Percentiles rank a stretch among this genome's conserved stretches.
Conservation (phyloP, 768 basidiomycete species). For the Artomyces pyxidatus region DNA sequence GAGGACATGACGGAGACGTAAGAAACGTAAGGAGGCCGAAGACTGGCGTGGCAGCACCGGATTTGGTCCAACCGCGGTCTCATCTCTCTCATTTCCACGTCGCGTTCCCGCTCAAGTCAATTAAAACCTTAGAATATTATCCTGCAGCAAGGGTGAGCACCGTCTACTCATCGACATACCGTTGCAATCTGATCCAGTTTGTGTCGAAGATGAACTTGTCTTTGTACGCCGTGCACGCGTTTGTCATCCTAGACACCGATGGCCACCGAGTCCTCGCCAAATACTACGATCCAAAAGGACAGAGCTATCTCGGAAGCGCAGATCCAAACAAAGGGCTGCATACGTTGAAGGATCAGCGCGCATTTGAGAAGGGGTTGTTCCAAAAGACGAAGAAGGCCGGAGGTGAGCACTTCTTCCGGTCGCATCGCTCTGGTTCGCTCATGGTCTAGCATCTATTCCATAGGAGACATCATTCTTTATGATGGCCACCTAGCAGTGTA, state of each 20-base stretch:
- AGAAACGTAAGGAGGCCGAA: too few species aligned
- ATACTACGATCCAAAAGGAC: slow-evolving; percentile 76
- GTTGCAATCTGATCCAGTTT: too few species aligned
- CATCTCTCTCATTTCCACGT: too few species aligned
- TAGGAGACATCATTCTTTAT: slow-evolving; percentile 94
- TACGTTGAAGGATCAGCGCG: slow-evolving; percentile 84
- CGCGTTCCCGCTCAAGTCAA: too few species aligned
- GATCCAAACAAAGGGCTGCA: slow-evolving; percentile 49
- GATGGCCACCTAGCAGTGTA: slow-evolving; percentile 88
- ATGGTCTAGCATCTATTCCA: not conserved
- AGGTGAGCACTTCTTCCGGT: slow-evolving; percentile 41
- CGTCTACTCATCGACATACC: too few species aligned
- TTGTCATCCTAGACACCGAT: slow-evolving; percentile 91
- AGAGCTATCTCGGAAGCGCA: slow-evolving; percentile 37
- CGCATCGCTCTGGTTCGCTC: not conserved
- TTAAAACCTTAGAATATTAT: too few species aligned
- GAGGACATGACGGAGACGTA: too few species aligned
- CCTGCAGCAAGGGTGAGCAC: too few species aligned
- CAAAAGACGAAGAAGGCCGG: slow-evolving; percentile 93
- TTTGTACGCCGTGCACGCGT: slow-evolving; percentile 79
- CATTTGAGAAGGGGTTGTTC: slow-evolving; percentile 93
- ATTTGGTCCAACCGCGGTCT: too few species aligned
- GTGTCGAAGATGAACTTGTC: slow-evolving; percentile 62
- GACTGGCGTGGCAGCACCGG: too few species aligned
- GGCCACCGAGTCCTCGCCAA: slow-evolving; percentile 93